phyloP scores from a whole-genome alignment of 306 rosid genomes.

The Quercus suber region DNA sequence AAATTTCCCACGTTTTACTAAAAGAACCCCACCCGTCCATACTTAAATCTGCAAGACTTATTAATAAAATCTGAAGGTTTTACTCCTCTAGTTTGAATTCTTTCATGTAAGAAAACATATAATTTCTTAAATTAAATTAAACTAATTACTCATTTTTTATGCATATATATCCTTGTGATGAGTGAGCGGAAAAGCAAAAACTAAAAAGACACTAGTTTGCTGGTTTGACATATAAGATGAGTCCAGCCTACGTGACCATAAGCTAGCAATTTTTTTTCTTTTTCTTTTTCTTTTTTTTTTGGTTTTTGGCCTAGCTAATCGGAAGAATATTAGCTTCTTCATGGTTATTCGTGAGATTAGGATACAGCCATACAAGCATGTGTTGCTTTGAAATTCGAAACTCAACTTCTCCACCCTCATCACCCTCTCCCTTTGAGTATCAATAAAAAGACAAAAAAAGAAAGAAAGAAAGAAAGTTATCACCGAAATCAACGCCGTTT shows the following conservation, averaged over 20 bases:
- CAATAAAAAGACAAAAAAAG: conserved; percentile 75
- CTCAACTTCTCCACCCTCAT: conserved; percentile 31
- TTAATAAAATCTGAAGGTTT: neutral
- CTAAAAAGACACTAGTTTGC: neutral
- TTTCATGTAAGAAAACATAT: neutral
- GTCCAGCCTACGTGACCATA: too few species aligned
- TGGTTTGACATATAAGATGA: neutral
- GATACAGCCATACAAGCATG: conserved; percentile 70
- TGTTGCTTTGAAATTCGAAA: conserved; percentile 74
- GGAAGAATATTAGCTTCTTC: conserved; percentile 54
- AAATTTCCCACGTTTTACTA: neutral
- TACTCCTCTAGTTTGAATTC: neutral
- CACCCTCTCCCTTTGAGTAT: conserved; percentile 57
- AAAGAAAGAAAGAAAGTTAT: conserved; percentile 74
- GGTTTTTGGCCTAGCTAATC: conserved; percentile 18
- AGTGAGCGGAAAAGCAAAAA: neutral
- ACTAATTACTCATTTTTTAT: neutral
- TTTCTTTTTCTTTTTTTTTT: conserved; percentile 12
- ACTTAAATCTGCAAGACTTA: neutral
- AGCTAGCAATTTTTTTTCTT: neutral
- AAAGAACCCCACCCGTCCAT: neutral
- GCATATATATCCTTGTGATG: conserved; percentile 12
- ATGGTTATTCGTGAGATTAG: conserved; percentile 54
- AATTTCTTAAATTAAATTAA: neutral
- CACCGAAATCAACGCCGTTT: conserved; percentile 98